A percentile compares a stretch with the other conserved stretches of the same genome.
Evolutionary conservation across 768 basidiomycete species (phyloP).

Genomic region (Collybiopsis luxurians): DNA sequence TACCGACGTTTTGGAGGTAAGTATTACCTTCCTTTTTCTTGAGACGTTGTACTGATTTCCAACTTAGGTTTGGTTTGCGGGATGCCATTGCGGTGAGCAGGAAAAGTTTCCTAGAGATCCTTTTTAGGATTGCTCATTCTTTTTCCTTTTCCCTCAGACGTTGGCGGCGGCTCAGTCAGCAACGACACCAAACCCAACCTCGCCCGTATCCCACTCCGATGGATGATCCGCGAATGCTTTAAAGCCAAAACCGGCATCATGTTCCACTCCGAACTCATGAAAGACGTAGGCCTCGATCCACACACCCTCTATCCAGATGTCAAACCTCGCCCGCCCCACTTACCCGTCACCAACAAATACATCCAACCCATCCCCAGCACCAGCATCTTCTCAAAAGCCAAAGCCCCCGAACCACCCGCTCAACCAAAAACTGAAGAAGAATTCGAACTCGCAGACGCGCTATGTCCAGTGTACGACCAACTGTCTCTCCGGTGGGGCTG

Average conservation of each 20-base stretch:
- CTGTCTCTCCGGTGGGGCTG: constrained; percentile 44
- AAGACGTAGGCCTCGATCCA: constrained; percentile 43
- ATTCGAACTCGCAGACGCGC: constrained; percentile 58
- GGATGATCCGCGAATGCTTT: constrained; percentile 74
- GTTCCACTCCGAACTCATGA: constrained; percentile 49
- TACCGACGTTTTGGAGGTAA: constrained; percentile 62
- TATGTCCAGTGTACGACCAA: constrained; percentile 54
- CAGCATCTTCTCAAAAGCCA: constrained; percentile 16
- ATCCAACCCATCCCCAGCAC: constrained; percentile 7
- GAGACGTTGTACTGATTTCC: too few relatives aligned
- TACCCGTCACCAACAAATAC: constrained; percentile 28
- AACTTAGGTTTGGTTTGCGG: constrained; percentile 81
- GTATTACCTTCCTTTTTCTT: neutral
- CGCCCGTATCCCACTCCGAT: constrained; percentile 70
- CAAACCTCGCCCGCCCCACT: constrained; percentile 36
- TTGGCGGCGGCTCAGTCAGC: constrained; percentile 68
- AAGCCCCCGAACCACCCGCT: constrained; percentile 14
- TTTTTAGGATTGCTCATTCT: neutral
- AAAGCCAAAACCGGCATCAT: constrained; percentile 54
- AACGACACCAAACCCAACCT: constrained; percentile 59
- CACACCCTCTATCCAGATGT: constrained; percentile 43
- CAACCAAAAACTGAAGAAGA: constrained; percentile 47
- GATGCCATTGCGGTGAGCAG: constrained; percentile 63
- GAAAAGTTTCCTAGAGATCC: neutral
- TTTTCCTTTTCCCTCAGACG: constrained; percentile 44